Conservation (phyloP, 768 basidiomycete species). For the Collybia mongolica region DNA sequence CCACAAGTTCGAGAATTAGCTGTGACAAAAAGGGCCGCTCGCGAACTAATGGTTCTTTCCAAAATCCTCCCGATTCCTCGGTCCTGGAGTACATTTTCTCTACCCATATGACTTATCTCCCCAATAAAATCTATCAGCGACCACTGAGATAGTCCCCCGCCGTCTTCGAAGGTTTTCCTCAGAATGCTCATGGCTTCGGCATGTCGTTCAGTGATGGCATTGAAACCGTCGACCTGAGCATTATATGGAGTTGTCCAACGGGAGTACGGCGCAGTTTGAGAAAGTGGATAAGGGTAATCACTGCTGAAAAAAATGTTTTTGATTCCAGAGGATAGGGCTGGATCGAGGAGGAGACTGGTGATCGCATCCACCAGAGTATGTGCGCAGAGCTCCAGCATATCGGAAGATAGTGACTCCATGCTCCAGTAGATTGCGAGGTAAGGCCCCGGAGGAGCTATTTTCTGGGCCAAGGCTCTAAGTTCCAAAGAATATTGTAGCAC, state of each 20-base stretch:
- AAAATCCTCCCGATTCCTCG: slow-evolving; percentile 52
- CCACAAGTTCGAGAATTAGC: slow-evolving; percentile 43
- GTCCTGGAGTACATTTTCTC: slow-evolving; percentile 36
- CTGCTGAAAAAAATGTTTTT: slow-evolving; percentile 54
- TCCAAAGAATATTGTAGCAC: slow-evolving; percentile 41
- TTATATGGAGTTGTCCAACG: neutral
- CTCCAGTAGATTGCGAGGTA: slow-evolving; percentile 59
- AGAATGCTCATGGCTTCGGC: slow-evolving; percentile 45
- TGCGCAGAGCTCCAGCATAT: slow-evolving; percentile 46
- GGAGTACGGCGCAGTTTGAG: neutral
- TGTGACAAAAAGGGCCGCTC: slow-evolving; percentile 49
- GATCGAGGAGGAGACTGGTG: slow-evolving; percentile 26
- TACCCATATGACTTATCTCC: slow-evolving; percentile 15
- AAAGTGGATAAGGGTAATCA: slow-evolving; percentile 42
- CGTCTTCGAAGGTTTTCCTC: slow-evolving; percentile 37
- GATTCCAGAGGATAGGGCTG: slow-evolving; percentile 26
- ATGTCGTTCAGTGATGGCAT: slow-evolving; percentile 33
- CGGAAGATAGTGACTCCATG: slow-evolving; percentile 47
- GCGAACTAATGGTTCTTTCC: slow-evolving; percentile 53
- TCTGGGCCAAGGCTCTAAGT: slow-evolving; percentile 39
- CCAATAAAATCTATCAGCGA: slow-evolving; percentile 42
- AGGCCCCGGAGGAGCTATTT: slow-evolving; percentile 31
- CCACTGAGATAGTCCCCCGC: slow-evolving; percentile 39
- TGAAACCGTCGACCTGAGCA: neutral
- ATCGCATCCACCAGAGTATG: slow-evolving; percentile 46